Percentiles rank a stretch among this genome's conserved stretches.
Conservation (phyloP, 1,284 basidiomycete genomes). For the Rhodotorula sp. region DNA sequence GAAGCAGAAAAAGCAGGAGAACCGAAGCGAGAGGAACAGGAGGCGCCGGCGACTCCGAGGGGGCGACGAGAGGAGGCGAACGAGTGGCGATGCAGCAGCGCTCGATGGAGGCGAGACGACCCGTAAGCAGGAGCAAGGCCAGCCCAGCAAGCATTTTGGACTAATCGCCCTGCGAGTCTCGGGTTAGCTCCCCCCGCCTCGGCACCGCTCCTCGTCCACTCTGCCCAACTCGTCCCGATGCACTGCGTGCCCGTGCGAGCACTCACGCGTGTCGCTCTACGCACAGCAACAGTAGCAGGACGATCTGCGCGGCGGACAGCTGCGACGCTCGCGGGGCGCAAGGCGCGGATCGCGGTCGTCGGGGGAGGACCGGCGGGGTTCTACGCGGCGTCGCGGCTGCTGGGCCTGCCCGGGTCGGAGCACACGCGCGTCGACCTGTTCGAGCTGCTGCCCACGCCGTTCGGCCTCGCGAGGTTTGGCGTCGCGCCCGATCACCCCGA, state of each 20-base stretch:
- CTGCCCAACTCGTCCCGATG: background rate
- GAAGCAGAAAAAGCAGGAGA: too few relatives aligned
- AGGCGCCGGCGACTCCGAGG: background rate
- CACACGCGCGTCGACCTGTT: constrained; percentile 77
- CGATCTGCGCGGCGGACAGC: background rate
- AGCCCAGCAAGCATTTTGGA: too few relatives aligned
- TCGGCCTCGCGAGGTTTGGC: constrained; percentile 92
- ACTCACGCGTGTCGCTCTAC: background rate
- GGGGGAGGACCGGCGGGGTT: constrained; percentile 93
- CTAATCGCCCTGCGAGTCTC: too few relatives aligned
- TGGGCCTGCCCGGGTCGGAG: constrained; percentile 59
- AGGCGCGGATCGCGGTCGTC: constrained; percentile 64
- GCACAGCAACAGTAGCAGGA: background rate
- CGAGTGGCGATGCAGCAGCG: background rate
- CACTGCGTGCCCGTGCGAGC: background rate
- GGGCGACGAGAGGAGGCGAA: background rate
- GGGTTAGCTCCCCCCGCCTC: background rate
- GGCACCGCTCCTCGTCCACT: background rate
- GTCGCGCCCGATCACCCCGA: constrained; percentile 99
- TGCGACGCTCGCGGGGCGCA: background rate
- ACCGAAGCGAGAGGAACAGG: background rate
- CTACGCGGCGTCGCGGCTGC: constrained; percentile 82
- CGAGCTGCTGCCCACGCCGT: constrained; percentile 90
- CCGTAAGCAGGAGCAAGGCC: background rate
- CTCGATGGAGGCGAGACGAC: too few relatives aligned